Evolutionary conservation across 1,284 basidiomycete species (phyloP).

Genomic region (Moesziomyces antarcticus): DNA sequence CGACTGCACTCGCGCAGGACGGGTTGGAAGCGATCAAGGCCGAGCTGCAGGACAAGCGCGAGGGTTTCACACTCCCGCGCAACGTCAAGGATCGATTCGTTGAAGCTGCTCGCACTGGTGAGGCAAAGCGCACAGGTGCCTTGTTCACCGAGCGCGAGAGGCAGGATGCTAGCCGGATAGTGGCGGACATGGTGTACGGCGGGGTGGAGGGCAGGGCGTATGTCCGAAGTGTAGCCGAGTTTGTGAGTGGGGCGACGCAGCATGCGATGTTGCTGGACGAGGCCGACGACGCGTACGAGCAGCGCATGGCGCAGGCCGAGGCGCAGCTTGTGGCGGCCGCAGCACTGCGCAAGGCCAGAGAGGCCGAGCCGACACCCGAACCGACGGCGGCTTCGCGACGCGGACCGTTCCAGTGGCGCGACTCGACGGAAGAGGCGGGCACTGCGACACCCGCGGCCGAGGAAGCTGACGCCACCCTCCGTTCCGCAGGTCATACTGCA

Average conservation of each 20-base stretch:
- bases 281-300: slow-evolving; percentile 31
- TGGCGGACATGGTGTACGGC: slow-evolving; percentile 52
- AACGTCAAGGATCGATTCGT: slow-evolving; percentile 13
- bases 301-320: slow-evolving; percentile 24
- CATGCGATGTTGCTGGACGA: slow-evolving; percentile 35
- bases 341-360: slow-evolving; percentile 19
- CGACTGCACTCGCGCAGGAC: slow-evolving; percentile 11
- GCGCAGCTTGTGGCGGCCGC: slow-evolving; percentile 7
- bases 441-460: slow-evolving; percentile 11
- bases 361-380: slow-evolving; percentile 15
- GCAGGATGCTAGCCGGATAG: slow-evolving; percentile 29
- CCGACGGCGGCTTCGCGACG: slow-evolving; percentile 32
- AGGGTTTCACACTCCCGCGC: slow-evolving; percentile 7
- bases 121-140: slow-evolving; percentile 8
- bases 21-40: slow-evolving; percentile 22
- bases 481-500: slow-evolving; percentile 2
- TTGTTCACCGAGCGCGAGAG: slow-evolving; percentile 25
- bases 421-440: slow-evolving; percentile 27
- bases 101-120: slow-evolving; percentile 13
- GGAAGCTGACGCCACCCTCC: neutral
- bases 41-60: slow-evolving; percentile 12
- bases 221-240: slow-evolving; percentile 52
- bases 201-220: slow-evolving; percentile 49
- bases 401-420: slow-evolving; percentile 48
- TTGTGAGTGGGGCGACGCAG: slow-evolving; percentile 47